These are phyloP conservation scores for Irpex sp. DNA, from an alignment of 1,284 basidiomycete genomes.

Conservation along the genomic window DNA sequence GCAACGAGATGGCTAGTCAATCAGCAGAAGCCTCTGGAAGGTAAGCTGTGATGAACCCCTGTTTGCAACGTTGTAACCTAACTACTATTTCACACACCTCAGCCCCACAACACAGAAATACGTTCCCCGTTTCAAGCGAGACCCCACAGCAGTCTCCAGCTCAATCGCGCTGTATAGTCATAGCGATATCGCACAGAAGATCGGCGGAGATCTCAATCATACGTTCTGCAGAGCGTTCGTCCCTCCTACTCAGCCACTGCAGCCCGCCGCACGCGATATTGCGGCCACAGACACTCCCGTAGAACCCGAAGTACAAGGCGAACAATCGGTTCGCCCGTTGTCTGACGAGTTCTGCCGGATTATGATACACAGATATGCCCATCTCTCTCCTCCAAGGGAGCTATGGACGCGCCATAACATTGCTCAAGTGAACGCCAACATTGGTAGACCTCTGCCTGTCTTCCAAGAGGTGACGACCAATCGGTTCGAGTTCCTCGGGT, in stretches of 20 bases:
- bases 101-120: background rate
- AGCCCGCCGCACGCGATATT: background rate
- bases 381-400: slow-evolving; percentile 7
- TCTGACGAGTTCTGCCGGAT: slow-evolving; percentile 6
- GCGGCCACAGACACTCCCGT: background rate
- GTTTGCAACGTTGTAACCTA: background rate
- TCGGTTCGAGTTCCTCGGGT: slow-evolving; percentile 8
- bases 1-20: too few species aligned
- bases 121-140: slow-evolving; percentile 4
- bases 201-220: background rate
- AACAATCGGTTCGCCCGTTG: background rate
- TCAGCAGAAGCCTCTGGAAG: background rate
- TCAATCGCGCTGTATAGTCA: background rate
- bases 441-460: slow-evolving; percentile 2
- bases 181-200: background rate
- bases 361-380: slow-evolving; percentile 9
- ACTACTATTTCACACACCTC: background rate
- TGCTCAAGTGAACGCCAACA: slow-evolving; percentile 1
- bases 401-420: slow-evolving; percentile 12
- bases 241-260: background rate
- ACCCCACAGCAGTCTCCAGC: slow-evolving; percentile 5
- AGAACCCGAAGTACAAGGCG: background rate
- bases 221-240: slow-evolving; percentile 5
- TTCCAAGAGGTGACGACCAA: slow-evolving; percentile 4
- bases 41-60: background rate